Percentiles rank a stretch among this genome's conserved stretches.
These are phyloP conservation scores for Sclerotinia trifoliorum DNA, from an alignment of 2,329 filamentous ascomycete genomes.

Conservation along the genomic window DNA sequence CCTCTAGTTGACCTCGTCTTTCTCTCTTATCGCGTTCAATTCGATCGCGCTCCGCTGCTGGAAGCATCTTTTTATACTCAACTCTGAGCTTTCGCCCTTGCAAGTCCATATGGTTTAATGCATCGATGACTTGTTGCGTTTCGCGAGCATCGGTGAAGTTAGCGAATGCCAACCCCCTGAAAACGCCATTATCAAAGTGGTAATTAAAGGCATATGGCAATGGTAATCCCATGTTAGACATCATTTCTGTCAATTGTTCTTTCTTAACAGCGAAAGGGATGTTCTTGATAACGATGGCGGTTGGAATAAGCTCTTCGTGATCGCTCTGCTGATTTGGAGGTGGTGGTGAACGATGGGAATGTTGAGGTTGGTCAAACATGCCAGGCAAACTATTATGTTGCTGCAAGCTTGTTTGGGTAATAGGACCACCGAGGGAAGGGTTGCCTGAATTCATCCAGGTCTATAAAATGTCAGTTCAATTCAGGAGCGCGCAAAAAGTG, in stretches of 20 bases:
- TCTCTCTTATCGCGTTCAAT: slow-evolving; percentile 98
- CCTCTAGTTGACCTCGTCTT: slow-evolving; percentile 90
- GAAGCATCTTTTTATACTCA: slow-evolving; percentile 99
- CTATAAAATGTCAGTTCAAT: background rate
- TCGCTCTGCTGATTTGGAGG: slow-evolving; percentile 27
- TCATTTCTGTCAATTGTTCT: slow-evolving; percentile 86
- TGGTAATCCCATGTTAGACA: slow-evolving; percentile 91
- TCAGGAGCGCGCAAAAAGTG: slow-evolving; percentile 30
- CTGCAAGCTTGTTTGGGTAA: slow-evolving; percentile 19
- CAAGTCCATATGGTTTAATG: slow-evolving; percentile 93
- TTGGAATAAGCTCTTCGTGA: slow-evolving; percentile 86
- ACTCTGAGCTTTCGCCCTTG: slow-evolving; percentile 92
- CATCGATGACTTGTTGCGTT: slow-evolving; percentile 86
- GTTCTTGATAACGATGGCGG: slow-evolving; percentile 98
- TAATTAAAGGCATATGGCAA: slow-evolving; percentile 99
- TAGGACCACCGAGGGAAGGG: slow-evolving; percentile 42
- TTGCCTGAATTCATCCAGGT: slow-evolving; percentile 53
- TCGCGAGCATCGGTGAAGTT: slow-evolving; percentile 97
- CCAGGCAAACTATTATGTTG: slow-evolving; percentile 31
- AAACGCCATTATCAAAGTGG: slow-evolving; percentile 97
- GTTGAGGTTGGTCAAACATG: slow-evolving; percentile 30
- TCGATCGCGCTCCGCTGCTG: slow-evolving; percentile 86
- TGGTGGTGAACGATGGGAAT: slow-evolving; percentile 29
- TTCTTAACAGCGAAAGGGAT: slow-evolving; percentile 98
- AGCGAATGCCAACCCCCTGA: slow-evolving; percentile 92